Evolutionary conservation across 2,329 filamentous ascomycete genomes (phyloP).

Genomic region (Xylariaceae sp.): DNA sequence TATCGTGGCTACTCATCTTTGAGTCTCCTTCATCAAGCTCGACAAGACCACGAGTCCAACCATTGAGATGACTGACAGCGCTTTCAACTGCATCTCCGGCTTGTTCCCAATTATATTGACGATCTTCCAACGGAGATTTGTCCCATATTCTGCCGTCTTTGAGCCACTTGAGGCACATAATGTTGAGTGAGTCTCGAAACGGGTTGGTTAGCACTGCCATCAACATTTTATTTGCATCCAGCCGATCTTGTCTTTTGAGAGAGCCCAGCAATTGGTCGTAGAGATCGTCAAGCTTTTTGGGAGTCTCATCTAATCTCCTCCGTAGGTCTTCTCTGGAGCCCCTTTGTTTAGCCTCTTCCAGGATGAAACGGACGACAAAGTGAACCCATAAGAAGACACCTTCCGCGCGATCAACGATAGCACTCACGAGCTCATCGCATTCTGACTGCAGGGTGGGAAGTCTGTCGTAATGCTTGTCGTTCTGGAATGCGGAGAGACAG

Average conservation of each 20-base stretch:
- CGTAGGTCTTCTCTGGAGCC: not conserved
- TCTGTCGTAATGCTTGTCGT: not conserved
- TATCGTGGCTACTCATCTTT: no score
- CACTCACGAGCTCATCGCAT: not conserved
- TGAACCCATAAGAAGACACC: not conserved
- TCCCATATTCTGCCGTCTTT: not conserved
- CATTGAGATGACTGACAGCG: not conserved
- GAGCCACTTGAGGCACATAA: not conserved
- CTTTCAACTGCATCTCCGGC: not conserved
- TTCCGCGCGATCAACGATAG: not conserved
- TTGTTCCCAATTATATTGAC: not conserved
- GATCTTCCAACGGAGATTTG: not conserved
- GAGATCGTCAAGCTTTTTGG: not conserved
- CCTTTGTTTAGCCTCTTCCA: not conserved
- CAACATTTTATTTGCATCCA: not conserved
- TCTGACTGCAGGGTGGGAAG: not conserved
- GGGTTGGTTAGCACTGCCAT: not conserved
- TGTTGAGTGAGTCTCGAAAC: not conserved
- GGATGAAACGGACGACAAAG: not conserved
- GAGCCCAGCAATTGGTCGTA: not conserved
- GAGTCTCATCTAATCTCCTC: not conserved
- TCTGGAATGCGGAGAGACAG: not conserved
- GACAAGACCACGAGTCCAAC: not conserved
- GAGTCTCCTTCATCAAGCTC: no score
- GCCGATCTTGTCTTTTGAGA: not conserved